These are phyloP conservation scores for Tetraselmis striata DNA, from an alignment of 139 green algal species.

Conservation along the genomic window DNA sequence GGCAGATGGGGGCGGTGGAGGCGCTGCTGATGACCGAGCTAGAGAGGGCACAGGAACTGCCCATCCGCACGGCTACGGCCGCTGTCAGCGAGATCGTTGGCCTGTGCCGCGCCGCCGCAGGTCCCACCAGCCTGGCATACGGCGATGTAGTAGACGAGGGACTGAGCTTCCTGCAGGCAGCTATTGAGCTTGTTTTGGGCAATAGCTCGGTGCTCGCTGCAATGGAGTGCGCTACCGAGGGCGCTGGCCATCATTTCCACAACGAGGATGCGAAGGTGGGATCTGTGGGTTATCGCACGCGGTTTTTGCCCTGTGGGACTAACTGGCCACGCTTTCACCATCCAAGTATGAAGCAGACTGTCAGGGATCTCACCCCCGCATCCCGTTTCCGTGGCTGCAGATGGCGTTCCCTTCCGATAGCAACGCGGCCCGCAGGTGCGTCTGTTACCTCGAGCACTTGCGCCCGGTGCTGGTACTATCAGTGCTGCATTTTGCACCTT, in stretches of 20 bases:
- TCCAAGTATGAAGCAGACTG: no score
- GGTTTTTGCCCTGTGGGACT: no score
- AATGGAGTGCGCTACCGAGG: not conserved
- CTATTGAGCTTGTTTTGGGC: not conserved
- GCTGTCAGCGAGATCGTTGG: not conserved
- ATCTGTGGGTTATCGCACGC: no score
- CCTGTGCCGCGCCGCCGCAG: not conserved
- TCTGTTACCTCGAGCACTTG: no score
- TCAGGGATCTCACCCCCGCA: no score
- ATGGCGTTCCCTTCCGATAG: no score
- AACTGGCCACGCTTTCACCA: no score
- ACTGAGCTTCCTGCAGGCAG: not conserved
- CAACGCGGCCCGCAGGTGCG: no score
- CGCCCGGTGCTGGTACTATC: no score
- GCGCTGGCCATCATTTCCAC: not conserved
- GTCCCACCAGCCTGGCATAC: not conserved
- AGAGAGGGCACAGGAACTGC: not conserved
- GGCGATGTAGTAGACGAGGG: not conserved
- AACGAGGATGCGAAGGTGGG: not conserved
- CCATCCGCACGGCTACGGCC: not conserved
- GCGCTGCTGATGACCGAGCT: not conserved
- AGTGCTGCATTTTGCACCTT: no score
- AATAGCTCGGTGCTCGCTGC: not conserved
- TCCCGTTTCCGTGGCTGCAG: no score
- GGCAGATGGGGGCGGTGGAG: not conserved